These are phyloP conservation scores for Saururus chinensis DNA, from an alignment of 164 flowering plant genomes.

Conservation along the genomic window DNA sequence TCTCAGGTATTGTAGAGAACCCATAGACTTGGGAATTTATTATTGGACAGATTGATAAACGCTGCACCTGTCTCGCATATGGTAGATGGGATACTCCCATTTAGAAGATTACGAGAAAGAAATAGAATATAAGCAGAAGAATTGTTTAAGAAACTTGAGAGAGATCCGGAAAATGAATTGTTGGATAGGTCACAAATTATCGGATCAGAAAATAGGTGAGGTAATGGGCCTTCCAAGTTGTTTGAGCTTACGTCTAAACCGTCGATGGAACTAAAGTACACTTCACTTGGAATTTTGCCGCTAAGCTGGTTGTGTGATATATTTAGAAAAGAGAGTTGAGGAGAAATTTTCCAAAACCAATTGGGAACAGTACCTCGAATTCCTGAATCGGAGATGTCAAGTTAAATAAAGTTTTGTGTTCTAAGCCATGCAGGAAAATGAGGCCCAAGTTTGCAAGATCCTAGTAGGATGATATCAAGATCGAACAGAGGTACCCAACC, in stretches of 20 bases:
- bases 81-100: not conserved
- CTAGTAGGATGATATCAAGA: not conserved
- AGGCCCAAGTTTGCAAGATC: not conserved
- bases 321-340: not conserved
- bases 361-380: not conserved
- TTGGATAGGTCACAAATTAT: not conserved
- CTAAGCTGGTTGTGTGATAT: not conserved
- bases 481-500: slow-evolving; percentile 2
- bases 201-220: not conserved
- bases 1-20: not conserved
- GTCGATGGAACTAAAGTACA: too few relatives aligned
- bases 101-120: too few relatives aligned
- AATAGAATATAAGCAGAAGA: not conserved
- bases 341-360: not conserved
- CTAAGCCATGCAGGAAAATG: not conserved
- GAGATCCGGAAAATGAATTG: too few relatives aligned
- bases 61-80: not conserved
- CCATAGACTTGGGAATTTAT: not conserved
- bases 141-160: not conserved
- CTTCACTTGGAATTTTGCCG: not conserved
- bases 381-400: not conserved
- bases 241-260: too few relatives aligned
- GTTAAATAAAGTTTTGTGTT: not conserved
- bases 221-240: not conserved
- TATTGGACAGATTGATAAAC: not conserved